Percentiles rank a stretch among this genome's conserved stretches.
Evolutionary conservation across 495 filamentous ascomycete species (phyloP).

Genomic region (Penicillium goetzii): DNA sequence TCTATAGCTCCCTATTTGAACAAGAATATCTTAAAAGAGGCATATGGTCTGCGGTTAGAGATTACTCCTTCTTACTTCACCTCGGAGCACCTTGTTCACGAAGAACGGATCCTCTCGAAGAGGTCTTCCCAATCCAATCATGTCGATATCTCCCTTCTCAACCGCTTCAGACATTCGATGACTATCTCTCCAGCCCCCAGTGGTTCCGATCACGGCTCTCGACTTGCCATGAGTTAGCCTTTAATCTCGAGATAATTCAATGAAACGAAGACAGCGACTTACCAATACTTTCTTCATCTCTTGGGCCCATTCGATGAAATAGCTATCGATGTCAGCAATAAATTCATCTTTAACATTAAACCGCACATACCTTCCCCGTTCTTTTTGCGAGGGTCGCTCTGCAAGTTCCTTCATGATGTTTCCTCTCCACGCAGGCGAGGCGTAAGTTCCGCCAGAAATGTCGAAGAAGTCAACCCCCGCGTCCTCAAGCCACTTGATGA

Average conservation of each 20-base stretch:
- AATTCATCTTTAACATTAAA: background rate
- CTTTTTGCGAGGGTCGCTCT: constrained; percentile 22
- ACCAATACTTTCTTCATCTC: constrained; percentile 27
- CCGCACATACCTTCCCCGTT: constrained; percentile 16
- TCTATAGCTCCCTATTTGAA: background rate
- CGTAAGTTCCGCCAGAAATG: constrained; percentile 27
- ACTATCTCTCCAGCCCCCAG: constrained; percentile 25
- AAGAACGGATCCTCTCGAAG: constrained; percentile 24
- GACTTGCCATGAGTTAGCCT: constrained; percentile 12
- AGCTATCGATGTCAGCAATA: constrained; percentile 8
- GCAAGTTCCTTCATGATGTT: constrained; percentile 25
- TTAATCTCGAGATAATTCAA: background rate
- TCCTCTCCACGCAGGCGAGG: constrained; percentile 26
- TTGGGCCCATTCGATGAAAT: constrained; percentile 27
- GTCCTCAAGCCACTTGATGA: constrained; percentile 26
- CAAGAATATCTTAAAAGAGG: background rate
- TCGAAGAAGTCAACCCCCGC: constrained; percentile 27
- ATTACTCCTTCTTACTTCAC: constrained; percentile 16
- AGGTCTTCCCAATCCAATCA: constrained; percentile 23
- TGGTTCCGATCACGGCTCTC: constrained; percentile 25
- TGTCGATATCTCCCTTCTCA: constrained; percentile 22
- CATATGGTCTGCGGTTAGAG: background rate
- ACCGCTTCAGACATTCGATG: constrained; percentile 25
- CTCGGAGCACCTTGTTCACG: constrained; percentile 19
- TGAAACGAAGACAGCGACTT: background rate